Percentiles rank a stretch among this genome's conserved stretches.
Evolutionary conservation across 768 basidiomycete genomes (phyloP).

Genomic region (Rhodotorula kratochvilovae): DNA sequence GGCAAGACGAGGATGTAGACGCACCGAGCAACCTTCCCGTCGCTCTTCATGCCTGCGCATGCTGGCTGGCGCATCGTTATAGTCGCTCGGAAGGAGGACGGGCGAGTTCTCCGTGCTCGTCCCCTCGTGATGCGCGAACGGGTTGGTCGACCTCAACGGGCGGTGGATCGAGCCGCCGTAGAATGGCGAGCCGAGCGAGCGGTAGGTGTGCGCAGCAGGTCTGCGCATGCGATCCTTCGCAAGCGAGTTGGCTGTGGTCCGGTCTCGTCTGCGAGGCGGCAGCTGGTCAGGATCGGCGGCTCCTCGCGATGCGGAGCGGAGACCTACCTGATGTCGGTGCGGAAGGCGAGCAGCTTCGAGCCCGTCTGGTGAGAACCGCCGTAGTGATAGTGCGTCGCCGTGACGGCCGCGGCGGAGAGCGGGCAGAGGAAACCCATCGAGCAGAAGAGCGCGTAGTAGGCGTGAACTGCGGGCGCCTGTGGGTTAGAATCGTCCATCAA

Average conservation of each 20-base stretch:
- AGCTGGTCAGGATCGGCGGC: too few species aligned
- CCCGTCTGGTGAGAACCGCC: constrained; percentile 5
- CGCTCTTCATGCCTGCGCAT: not conserved
- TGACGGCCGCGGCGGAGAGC: constrained; percentile 14
- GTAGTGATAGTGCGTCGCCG: constrained; percentile 14
- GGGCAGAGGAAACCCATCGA: constrained; percentile 21
- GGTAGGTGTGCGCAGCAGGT: too few species aligned
- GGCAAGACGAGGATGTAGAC: too few species aligned
- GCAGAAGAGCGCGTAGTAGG: constrained; percentile 26
- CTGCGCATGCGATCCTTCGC: not conserved
- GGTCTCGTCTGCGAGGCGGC: not conserved
- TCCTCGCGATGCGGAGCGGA: not conserved
- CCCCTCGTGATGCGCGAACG: not conserved
- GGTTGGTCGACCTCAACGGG: not conserved
- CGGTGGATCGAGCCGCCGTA: not conserved
- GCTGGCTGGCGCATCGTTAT: not conserved
- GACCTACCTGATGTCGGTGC: not conserved
- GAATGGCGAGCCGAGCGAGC: constrained; percentile 8
- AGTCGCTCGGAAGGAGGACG: not conserved
- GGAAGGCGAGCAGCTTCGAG: not conserved
- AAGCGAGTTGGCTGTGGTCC: not conserved
- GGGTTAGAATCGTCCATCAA: not conserved
- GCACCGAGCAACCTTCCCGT: too few species aligned
- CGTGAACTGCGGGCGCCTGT: constrained; percentile 10
- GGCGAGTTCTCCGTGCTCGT: constrained; percentile 2